These are phyloP conservation scores for Coemansia erecta DNA, from an alignment of 192 early-diverging fungal genomes.

Conservation along the genomic window DNA sequence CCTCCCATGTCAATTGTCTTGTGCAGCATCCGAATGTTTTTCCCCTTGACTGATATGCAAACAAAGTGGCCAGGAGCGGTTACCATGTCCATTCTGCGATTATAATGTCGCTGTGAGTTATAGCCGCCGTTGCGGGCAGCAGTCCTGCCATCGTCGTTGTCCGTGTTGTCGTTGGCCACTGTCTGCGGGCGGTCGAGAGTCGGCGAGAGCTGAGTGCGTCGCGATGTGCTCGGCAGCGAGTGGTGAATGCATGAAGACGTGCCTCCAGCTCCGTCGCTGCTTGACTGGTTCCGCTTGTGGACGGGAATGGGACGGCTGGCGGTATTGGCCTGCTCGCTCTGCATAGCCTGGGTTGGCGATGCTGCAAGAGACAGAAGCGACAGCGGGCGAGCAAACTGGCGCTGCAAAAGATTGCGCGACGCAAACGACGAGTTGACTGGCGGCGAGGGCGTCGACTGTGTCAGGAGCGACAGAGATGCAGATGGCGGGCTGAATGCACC, in stretches of 20 bases:
- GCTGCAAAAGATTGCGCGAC: background rate
- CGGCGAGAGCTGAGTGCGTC: background rate
- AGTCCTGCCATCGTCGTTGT: too few species aligned
- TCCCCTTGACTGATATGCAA: too few species aligned
- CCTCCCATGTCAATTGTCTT: background rate
- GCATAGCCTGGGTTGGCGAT: too few species aligned
- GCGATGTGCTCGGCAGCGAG: conserved; percentile 2
- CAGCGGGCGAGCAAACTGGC: conserved; percentile 4
- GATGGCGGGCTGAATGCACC: conserved; percentile 14
- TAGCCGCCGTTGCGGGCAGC: too few species aligned
- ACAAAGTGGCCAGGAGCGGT: too few species aligned
- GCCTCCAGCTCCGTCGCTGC: background rate
- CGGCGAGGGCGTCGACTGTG: background rate
- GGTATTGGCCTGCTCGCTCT: background rate
- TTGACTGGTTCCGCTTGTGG: background rate
- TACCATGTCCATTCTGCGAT: too few species aligned
- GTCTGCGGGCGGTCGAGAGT: conserved; percentile 5
- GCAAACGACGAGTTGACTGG: background rate
- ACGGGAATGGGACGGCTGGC: background rate
- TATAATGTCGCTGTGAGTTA: too few species aligned
- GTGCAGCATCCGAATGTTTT: too few species aligned
- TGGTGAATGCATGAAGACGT: background rate
- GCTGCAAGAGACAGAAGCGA: conserved; percentile 4
- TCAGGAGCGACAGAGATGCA: conserved; percentile 1
- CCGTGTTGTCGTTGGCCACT: background rate